Evolutionary conservation across 129 eudicot genomes (phyloP).

Genomic region (Artemisia argyi): DNA sequence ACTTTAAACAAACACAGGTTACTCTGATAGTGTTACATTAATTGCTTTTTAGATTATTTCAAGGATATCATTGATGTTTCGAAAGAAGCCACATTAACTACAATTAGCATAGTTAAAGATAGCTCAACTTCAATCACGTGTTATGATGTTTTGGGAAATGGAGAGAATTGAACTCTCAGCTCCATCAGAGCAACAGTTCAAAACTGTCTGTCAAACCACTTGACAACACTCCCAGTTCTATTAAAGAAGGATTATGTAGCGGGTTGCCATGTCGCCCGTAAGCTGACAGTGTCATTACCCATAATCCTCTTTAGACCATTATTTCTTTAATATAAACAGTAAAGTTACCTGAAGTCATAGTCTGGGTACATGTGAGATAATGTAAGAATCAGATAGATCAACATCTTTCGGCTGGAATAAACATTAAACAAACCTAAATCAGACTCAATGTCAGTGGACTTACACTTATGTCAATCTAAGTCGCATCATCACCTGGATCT

Average conservation of each 20-base stretch:
- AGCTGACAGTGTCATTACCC: conserved; percentile 99
- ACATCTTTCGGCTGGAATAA: conserved; percentile 81
- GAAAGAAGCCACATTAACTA: background rate
- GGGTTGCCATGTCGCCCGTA: conserved; percentile 95
- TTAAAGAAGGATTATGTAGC: conserved; percentile 60
- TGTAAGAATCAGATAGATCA: conserved; percentile 84
- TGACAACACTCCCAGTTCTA: conserved; percentile 96
- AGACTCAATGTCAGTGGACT: conserved; percentile 21
- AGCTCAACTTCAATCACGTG: conserved; percentile 20
- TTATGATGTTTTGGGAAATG: conserved; percentile 71
- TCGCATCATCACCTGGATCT: conserved; percentile 66
- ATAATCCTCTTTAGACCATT: conserved; percentile 63
- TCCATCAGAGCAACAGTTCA: conserved; percentile 87
- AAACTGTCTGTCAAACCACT: conserved; percentile 97
- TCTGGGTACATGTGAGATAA: conserved; percentile 95
- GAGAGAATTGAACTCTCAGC: conserved; percentile 99
- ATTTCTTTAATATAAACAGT: background rate
- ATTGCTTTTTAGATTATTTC: background rate
- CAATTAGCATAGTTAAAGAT: background rate
- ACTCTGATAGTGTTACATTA: background rate
- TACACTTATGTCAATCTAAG: conserved; percentile 17
- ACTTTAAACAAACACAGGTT: background rate
- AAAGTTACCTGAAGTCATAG: conserved; percentile 90
- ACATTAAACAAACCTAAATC: conserved; percentile 19
- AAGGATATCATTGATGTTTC: background rate